Evolutionary conservation across 2,329 filamentous ascomycete species (phyloP).

Genomic region (Fusarium kyushuense): DNA sequence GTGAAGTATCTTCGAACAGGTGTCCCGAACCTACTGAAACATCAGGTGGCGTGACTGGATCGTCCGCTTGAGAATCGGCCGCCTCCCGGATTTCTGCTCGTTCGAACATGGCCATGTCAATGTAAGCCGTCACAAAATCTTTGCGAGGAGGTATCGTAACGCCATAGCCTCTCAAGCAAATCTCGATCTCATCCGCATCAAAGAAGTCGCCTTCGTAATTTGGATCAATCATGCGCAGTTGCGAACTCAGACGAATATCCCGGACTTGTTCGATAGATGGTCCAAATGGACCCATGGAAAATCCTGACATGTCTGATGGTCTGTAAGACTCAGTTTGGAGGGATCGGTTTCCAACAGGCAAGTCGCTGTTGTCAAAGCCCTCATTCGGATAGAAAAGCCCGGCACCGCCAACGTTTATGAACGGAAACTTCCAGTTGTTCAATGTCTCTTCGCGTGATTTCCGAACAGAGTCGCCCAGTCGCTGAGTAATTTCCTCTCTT

Average conservation of each 20-base stretch:
- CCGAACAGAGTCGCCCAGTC: background rate
- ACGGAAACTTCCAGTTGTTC: slow-evolving; percentile 17
- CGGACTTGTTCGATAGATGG: background rate
- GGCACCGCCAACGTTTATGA: slow-evolving; percentile 8
- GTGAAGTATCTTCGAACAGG: background rate
- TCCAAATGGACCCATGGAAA: slow-evolving; percentile 9
- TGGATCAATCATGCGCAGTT: background rate
- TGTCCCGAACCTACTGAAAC: background rate
- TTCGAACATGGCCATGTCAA: slow-evolving; percentile 21
- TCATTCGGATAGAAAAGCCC: slow-evolving; percentile 1
- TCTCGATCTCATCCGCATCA: slow-evolving; percentile 9
- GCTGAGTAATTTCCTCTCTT: slow-evolving; percentile 1
- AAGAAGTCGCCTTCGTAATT: slow-evolving; percentile 10
- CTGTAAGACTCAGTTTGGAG: background rate
- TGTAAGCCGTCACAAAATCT: slow-evolving; percentile 4
- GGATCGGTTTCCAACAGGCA: background rate
- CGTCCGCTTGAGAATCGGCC: background rate
- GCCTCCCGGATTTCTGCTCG: background rate
- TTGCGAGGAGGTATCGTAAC: background rate
- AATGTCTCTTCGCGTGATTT: background rate
- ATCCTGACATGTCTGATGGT: slow-evolving; percentile 11
- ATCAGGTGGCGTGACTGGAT: background rate
- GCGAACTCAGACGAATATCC: background rate
- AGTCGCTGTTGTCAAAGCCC: rapidly evolving
- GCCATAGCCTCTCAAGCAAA: slow-evolving; percentile 9